Evolutionary conservation across 768 basidiomycete species (phyloP), one percentile per base, ranked within the genome.

Genomic region (Suillus decipiens): DNA sequence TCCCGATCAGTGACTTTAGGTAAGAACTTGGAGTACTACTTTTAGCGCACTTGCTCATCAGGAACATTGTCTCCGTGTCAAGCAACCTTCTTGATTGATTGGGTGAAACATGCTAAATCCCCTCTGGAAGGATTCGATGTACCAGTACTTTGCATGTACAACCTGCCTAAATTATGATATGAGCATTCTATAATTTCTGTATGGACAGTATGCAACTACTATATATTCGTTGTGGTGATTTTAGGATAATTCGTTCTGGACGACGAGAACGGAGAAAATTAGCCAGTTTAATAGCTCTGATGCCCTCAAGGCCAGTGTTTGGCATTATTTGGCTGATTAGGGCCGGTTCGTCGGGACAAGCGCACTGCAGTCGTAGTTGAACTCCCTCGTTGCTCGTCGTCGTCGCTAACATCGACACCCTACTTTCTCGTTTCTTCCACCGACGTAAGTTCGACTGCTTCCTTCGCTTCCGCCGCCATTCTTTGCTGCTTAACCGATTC

Each of bases 301-400:
- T 11, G n/a, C 45, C 47, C 22, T 34, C n/a, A 34, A n/a, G n/a
- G 9, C 8, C 9, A 7, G 67, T 59, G 2, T 75, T 75, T 75
- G 74, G 12, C n/a, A 15, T 43, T 75, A 64, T 76, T 75, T 75
- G 68, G 63, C 19, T 74, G 12, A 68, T 76, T 75, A 75, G 74
- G 74, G 74, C 74, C 70, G 74, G 73, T 72, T 66, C 63, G 70
- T 67, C 70, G 68, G 61, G 37, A 43, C n/a, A 24, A 31, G 45
- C 55, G 50, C 54, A 53, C 54, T 62, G 69, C 60, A 61, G 72
- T 63, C 69, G 70, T 54, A 65, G 56, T 71, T 66, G 65, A 72
- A 67, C 68, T 69, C 37, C 58, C 62, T 66, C 63, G 64, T 69
- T 63, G 60, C 58, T 59, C 67, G 66, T 72, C 68, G 69, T 73